Base-by-base conservation (phyloP, 805 yeast species). In the Yamadazyma sp. region DNA sequence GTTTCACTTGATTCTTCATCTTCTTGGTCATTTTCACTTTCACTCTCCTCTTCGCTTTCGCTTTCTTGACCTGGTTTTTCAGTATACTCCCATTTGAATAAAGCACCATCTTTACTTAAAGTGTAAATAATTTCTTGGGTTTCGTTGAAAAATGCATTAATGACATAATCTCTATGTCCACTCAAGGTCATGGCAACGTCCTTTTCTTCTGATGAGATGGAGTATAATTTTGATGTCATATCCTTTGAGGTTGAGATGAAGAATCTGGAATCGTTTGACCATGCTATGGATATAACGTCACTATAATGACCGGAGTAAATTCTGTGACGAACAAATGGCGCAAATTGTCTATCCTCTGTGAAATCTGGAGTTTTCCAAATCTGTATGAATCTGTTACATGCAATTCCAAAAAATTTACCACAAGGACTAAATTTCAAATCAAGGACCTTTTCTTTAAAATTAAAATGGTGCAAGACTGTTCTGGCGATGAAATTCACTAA, bases 201-300 rank as follows among this genome's bases (percentile, higher is more conserved):
- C 58, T 77, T 49, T 70, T 81, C 67, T 75, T 74, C 80, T 0
- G 84, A 65, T 30, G 77, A 66, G 24, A 93, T 64, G 1, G 97
- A 86, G 62, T 80, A 91, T 6, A 93, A 73, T 47, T 89, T 76
- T 1, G 95, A 80, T 0, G 97, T 85, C 73, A 93, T 71, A 63
- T 93, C 98, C 53, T 86, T 86, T 15, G 95, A 83, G 2, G 95
- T 74, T 2, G 96, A 78, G 27, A 93, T 66, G 48, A 93, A 74
- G 54, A 88, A 93, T 48, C 96, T 73, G 4, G 96, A 85, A 59
- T 93, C 98, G 19, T 70, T 71, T 1, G 97, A 86, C 98, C 98
- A 93, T 3, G 86, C 71, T 8, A 93, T 58, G 2, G 88, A 77
- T 1, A 76, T 70, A 16, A 93, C 77, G 48, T 86, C 94, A 33